Evolutionary conservation across 176 grass and related monocot genomes (phyloP), one percentile per base, ranked within the genome.

Genomic region (Oryza longistaminata): DNA sequence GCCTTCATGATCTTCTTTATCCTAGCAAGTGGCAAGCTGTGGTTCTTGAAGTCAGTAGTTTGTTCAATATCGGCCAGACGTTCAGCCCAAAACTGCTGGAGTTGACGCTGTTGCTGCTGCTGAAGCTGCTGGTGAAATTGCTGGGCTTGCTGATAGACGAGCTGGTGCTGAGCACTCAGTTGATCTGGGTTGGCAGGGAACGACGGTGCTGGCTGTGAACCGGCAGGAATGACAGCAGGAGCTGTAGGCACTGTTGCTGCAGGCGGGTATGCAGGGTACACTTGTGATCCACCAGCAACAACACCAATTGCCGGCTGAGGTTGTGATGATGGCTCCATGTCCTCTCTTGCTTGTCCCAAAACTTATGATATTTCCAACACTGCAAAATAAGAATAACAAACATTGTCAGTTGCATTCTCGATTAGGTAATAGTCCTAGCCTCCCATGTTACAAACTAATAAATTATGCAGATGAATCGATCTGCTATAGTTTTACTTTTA

Each of bases 1-100:
- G 91, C 85, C 82, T 93, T 93, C 91, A 93, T 93, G 68, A 93
- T 90, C 72, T 90, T 90, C 85, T 90, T 93, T 82, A 93, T 90
- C 77, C 91, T 87, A 2, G 85, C 82, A 27, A 88, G 90, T 8
- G 90, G 87, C 80, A 92, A 55, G 53, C 65, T 86, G 80, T 92
- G 90, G 79, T 89, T 92, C 86, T 88, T 92, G 86, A 92, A 87
- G 70, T 89, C 87, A 48, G 79, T 82, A 2, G 78, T 75, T 29
- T 88, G 68, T 49, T 84, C 83, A 34, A 92, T 88, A 37, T 93
- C 88, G 3, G 77, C 26, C 83, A 93, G n/a, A 37, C 74, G 92
- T 21, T 86, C 87, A 24, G 76, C 70, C 92, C 88, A 93, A 65
- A 93, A 93, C 37, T 78, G 15, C 76, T 88, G 88, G 19, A 93